Percentiles rank a stretch among this genome's conserved stretches.
Evolutionary conservation across 768 basidiomycete genomes (phyloP).

Genomic region (Auricularia sp.): DNA sequence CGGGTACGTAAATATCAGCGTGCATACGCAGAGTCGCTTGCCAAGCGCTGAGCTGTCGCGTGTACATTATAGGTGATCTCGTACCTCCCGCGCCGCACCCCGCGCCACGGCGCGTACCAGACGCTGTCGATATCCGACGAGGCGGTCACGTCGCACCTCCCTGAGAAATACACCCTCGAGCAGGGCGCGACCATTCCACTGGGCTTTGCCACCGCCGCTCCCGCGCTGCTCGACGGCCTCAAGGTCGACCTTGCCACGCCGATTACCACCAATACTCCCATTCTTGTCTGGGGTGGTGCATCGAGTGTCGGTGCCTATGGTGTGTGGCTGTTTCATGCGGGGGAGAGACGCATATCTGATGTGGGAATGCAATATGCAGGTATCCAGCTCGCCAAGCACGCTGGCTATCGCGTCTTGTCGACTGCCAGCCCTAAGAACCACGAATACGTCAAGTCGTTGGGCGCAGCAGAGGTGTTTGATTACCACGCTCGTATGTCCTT

Average conservation of each 20-base stretch:
- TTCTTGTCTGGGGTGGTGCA: not conserved
- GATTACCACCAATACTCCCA: not conserved
- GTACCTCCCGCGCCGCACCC: not conserved
- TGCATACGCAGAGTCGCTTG: no score
- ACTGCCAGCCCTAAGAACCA: conserved; percentile 14
- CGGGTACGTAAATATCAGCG: conserved; percentile 1
- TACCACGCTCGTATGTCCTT: conserved; percentile 3
- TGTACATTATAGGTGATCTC: not conserved
- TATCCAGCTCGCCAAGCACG: not conserved
- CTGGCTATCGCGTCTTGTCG: conserved; percentile 13
- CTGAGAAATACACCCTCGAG: conserved; percentile 3
- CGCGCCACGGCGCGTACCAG: conserved; percentile 5
- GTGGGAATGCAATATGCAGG: not conserved
- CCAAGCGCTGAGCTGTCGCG: no score
- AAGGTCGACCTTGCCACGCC: not conserved
- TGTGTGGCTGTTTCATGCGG: not conserved
- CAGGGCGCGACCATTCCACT: conserved; percentile 4
- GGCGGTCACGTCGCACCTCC: not conserved
- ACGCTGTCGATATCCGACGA: conserved; percentile 1
- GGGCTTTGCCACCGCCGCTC: conserved; percentile 4
- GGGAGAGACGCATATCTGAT: no score
- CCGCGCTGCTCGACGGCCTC: not conserved
- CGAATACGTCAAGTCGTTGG: conserved; percentile 12
- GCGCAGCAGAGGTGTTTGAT: conserved; percentile 7
- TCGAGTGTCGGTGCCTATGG: not conserved